A percentile compares a stretch with the other conserved stretches of the same genome.
Evolutionary conservation across 1,284 basidiomycete species (phyloP).

Genomic region (Schizopora paradoxa): DNA sequence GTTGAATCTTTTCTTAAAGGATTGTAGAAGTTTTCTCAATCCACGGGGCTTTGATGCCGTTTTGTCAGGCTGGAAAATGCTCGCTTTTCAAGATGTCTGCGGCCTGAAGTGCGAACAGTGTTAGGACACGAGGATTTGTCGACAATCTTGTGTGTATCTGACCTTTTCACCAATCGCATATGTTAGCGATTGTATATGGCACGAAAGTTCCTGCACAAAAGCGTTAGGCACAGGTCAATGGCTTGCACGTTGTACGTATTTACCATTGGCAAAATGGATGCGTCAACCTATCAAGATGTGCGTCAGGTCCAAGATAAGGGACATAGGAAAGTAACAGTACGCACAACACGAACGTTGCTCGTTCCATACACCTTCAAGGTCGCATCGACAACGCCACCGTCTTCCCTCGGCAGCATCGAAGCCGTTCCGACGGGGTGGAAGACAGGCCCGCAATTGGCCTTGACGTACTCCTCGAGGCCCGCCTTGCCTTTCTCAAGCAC

Average conservation of each 20-base stretch:
- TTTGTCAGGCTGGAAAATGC: too few relatives aligned
- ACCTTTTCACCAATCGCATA: slow-evolving; percentile 14
- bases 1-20: too few relatives aligned
- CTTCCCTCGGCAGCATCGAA: slow-evolving; percentile 43
- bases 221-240: neutral
- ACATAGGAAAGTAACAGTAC: neutral
- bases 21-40: too few relatives aligned
- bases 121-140: neutral
- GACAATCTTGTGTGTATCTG: neutral
- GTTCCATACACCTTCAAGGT: slow-evolving; percentile 30
- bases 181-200: slow-evolving; percentile 8
- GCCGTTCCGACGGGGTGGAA: slow-evolving; percentile 34
- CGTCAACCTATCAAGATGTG: neutral
- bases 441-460: neutral
- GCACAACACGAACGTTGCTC: slow-evolving; percentile 17
- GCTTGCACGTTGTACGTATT: neutral
- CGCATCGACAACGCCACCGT: slow-evolving; percentile 49
- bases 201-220: slow-evolving; percentile 4
- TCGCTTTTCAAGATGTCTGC: neutral
- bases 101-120: neutral
- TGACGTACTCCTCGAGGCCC: slow-evolving; percentile 5
- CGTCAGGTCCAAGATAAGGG: neutral
- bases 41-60: too few relatives aligned
- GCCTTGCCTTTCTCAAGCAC: neutral
- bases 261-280: neutral